Evolutionary conservation across 2,329 filamentous ascomycete species (phyloP).

Genomic region (Plectosphaerella sp.): DNA sequence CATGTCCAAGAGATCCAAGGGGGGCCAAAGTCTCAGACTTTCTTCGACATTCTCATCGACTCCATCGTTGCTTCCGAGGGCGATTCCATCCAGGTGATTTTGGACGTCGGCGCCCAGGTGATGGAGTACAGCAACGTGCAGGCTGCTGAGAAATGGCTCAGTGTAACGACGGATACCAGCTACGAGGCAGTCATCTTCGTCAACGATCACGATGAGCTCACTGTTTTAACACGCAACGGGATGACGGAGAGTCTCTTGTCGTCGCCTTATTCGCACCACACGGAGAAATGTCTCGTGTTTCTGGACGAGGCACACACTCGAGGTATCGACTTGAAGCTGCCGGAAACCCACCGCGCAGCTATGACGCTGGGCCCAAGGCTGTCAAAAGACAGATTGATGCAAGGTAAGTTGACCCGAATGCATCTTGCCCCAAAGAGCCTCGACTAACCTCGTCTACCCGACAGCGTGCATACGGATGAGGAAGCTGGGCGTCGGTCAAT

Average conservation of each 20-base stretch:
- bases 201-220: no score
- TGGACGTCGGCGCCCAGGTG: constrained; percentile 69
- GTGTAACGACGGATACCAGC: constrained; percentile 6
- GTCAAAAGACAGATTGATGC: constrained; percentile 55
- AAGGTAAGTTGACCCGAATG: not conserved
- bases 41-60: not conserved
- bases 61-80: not conserved
- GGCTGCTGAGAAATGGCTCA: constrained; percentile 53
- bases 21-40: constrained; percentile 16
- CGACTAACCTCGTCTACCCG: not conserved
- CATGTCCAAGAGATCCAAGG: constrained; percentile 21
- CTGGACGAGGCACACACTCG: constrained; percentile 64
- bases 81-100: constrained; percentile 47
- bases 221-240: no score
- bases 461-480: constrained; percentile 68
- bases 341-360: constrained; percentile 52
- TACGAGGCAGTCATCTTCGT: constrained; percentile 31
- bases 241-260: no score
- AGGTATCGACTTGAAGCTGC: constrained; percentile 64
- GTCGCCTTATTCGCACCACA: no score
- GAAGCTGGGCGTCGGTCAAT: constrained; percentile 62
- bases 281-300: no score
- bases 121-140: constrained; percentile 56
- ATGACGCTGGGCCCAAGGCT: constrained; percentile 62
- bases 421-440: no score